A percentile compares a stretch with the other conserved stretches of the same genome.
These are phyloP conservation scores for Citrullus mucosospermus DNA, from an alignment of 306 rosid species.

Conservation along the genomic window DNA sequence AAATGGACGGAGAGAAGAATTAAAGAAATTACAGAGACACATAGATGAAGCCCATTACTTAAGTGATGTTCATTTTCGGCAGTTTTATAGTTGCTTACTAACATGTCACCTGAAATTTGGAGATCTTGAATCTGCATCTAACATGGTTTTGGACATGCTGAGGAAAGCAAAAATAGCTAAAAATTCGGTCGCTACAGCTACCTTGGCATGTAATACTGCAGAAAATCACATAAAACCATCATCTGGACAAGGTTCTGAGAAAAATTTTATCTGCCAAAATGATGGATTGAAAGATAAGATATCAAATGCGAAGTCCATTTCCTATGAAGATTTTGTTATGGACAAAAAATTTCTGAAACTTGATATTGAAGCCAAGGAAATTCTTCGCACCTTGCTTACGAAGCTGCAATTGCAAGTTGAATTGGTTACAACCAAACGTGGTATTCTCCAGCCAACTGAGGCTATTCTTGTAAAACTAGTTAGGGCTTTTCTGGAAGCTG, in stretches of 20 bases:
- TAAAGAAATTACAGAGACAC: conserved; percentile 58
- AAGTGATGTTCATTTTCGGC: conserved; percentile 46
- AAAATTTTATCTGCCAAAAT: conserved; percentile 14
- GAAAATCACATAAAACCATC: conserved; percentile 19
- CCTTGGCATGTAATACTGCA: conserved; percentile 20
- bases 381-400: conserved; percentile 36
- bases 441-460: conserved; percentile 74
- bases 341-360: conserved; percentile 44
- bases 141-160: conserved; percentile 74
- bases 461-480: conserved; percentile 64
- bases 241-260: conserved; percentile 18
- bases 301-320: conserved; percentile 7
- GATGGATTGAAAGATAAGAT: conserved; percentile 14
- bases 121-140: conserved; percentile 64
- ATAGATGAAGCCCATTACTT: conserved; percentile 59
- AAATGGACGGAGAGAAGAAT: conserved; percentile 74
- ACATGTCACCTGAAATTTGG: conserved; percentile 79
- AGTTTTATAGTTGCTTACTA: conserved; percentile 63
- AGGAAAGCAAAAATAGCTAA: conserved; percentile 60
- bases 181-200: conserved; percentile 48
- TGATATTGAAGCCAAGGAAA: conserved; percentile 42
- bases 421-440: conserved; percentile 45
- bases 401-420: conserved; percentile 56
- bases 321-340: conserved; percentile 41
- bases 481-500: conserved; percentile 60